Evolutionary conservation across 192 early-diverging fungal genomes (phyloP), one percentile per base, ranked within the genome.

Genomic region (Coemansia sp.): DNA sequence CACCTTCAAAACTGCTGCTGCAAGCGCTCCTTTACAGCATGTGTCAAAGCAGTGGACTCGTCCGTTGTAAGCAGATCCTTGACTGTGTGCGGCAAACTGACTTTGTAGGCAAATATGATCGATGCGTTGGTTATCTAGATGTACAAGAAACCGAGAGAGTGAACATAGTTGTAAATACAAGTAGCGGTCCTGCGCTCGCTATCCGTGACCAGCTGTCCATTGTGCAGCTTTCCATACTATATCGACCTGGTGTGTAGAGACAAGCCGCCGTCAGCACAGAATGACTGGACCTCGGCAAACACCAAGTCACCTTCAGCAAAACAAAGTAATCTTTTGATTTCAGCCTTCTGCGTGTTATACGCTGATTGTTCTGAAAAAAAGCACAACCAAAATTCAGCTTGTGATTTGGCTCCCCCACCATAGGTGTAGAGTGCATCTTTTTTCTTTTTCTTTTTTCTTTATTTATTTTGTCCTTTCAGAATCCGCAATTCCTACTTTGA

Each of bases 271-370:
- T 97, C 97, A 22, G 77, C 77, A 83, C 91, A 96, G 62, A 93
- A 91, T 7, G 83, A 81, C 76, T 93, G 92, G 29, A 95, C 88
- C 68, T 96, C 95, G 52, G 95, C 96, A 78, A 94, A 93, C 16
- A 98, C 75, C 66, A 96, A 66, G 78, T 99, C 94, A 8, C 97
- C 97, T 52, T 99, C 97, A 16, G 91, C 79, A 76, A 98, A 95
- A 64, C n/a, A 96, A 96, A 29, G 87, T 88, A 84, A 75, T 99
- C 95, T 76, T 99, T 96, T 0, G 92, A 92, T 73, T 98, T 96
- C 40, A 89, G 91, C 85, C 97, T 96, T 79, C 96, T 86, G 67
- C 97, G 80, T 87, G 94, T 93, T 50, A 98, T 91, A n/a, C 94
- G n/a, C n/a, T n/a, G n/a, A n/a, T n/a, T n/a, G n/a, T n/a, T n/a